phyloP scores from a whole-genome alignment of 129 eudicot species.

The Erigeron canadensis region DNA sequence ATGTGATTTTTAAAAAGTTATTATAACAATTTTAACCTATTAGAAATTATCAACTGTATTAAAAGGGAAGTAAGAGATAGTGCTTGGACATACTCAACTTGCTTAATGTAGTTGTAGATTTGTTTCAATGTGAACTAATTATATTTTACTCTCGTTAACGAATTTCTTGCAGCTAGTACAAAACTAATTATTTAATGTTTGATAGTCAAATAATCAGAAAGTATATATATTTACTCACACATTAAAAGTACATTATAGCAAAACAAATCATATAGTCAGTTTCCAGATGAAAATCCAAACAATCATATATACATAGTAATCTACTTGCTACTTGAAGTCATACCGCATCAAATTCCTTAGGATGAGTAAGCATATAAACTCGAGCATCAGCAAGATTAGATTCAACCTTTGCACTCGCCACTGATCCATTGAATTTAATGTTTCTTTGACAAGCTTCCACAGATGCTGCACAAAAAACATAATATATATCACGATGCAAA shows the following conservation, averaged over 20 bases:
- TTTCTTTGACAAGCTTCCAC: conserved; percentile 97
- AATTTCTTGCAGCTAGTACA: neutral
- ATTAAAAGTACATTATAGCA: neutral
- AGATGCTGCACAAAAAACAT: conserved; percentile 60
- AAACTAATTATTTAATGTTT: neutral
- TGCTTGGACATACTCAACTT: neutral
- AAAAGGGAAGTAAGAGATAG: neutral
- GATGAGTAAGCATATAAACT: conserved; percentile 96
- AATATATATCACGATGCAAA: neutral
- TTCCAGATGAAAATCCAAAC: neutral
- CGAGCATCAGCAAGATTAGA: conserved; percentile 91
- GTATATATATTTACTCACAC: neutral
- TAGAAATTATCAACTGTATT: neutral
- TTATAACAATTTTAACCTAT: neutral
- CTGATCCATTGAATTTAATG: conserved; percentile 85
- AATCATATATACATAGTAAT: neutral
- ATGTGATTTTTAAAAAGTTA: neutral
- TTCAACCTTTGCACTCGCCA: conserved; percentile 80
- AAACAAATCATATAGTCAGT: neutral
- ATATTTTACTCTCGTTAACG: neutral
- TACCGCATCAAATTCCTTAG: conserved; percentile 97
- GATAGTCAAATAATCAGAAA: neutral
- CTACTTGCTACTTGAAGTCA: conserved; percentile 8
- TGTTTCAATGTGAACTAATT: neutral
- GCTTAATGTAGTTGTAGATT: neutral